Conservation (phyloP, 768 basidiomycete species). For the Pulveroboletus sp. region DNA sequence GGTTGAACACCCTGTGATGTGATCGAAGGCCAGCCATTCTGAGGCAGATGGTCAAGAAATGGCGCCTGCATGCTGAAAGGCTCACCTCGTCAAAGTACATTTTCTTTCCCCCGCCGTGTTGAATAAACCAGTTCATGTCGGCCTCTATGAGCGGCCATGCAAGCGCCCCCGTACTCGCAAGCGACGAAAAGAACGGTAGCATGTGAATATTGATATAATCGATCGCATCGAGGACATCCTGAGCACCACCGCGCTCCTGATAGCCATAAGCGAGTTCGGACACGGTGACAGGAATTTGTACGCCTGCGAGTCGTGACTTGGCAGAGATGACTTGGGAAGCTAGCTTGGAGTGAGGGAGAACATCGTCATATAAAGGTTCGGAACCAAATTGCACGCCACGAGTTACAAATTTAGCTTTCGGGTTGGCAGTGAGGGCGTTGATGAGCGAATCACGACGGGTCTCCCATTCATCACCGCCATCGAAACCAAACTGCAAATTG, state of each 20-base stretch:
- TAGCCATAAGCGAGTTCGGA: conserved; percentile 66
- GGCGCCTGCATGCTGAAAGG: neutral
- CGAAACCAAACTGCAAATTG: conserved; percentile 36
- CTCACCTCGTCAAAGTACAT: conserved; percentile 69
- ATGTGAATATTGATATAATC: conserved; percentile 70
- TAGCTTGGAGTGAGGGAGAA: conserved; percentile 46
- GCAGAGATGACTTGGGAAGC: conserved; percentile 49
- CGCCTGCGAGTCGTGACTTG: conserved; percentile 45
- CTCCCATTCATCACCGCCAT: conserved; percentile 46
- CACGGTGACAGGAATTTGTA: conserved; percentile 66
- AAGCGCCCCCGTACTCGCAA: conserved; percentile 40
- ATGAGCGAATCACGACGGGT: conserved; percentile 53
- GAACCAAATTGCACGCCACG: conserved; percentile 70
- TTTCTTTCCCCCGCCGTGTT: conserved; percentile 66
- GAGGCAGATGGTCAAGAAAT: neutral
- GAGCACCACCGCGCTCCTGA: conserved; percentile 48
- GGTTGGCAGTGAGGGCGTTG: conserved; percentile 51
- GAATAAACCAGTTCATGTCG: conserved; percentile 67
- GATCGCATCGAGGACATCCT: conserved; percentile 54
- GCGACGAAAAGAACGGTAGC: conserved; percentile 60
- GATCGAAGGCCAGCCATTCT: conserved; percentile 80
- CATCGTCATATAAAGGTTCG: conserved; percentile 63
- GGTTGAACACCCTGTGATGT: conserved; percentile 61
- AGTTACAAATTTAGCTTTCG: conserved; percentile 62
- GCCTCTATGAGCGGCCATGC: conserved; percentile 61